Evolutionary conservation across 2,329 filamentous ascomycete genomes (phyloP).

Genomic region (Tolypocladium cylindrosporum): DNA sequence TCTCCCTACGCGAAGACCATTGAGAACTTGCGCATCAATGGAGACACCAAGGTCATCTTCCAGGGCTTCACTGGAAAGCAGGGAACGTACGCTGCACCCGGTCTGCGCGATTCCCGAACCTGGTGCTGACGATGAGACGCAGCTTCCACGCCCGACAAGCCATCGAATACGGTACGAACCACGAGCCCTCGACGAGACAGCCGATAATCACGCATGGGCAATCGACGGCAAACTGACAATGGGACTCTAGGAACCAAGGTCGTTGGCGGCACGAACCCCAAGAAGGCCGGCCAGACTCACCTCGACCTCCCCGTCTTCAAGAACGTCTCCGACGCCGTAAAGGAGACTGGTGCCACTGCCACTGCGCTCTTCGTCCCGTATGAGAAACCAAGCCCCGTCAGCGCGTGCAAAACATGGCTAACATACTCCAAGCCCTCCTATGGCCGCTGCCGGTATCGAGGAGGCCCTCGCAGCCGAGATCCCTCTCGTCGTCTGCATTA

Average conservation of each 20-base stretch:
- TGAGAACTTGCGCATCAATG: conserved; percentile 85
- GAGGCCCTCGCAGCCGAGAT: conserved; percentile 92
- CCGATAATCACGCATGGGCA: not conserved
- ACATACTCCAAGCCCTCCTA: conserved; percentile 56
- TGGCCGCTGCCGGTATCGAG: conserved; percentile 92
- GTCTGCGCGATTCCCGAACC: not conserved
- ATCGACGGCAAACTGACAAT: conserved; percentile 12
- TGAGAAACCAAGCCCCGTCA: conserved; percentile 15
- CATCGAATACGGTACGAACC: conserved; percentile 82
- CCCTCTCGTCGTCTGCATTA: conserved; percentile 92
- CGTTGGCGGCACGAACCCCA: conserved; percentile 96
- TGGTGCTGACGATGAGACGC: conserved; percentile 9
- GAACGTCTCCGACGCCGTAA: conserved; percentile 78
- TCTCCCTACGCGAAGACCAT: conserved; percentile 63
- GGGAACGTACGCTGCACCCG: conserved; percentile 57
- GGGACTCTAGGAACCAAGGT: conserved; percentile 71
- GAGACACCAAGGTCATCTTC: conserved; percentile 88
- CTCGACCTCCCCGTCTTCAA: conserved; percentile 89
- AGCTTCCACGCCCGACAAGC: conserved; percentile 97
- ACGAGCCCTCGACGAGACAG: conserved; percentile 8
- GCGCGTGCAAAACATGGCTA: conserved; percentile 1
- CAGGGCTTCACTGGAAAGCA: conserved; percentile 98
- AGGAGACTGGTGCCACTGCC: conserved; percentile 81
- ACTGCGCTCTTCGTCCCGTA: conserved; percentile 96
- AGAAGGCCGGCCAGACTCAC: conserved; percentile 89